These are phyloP conservation scores for Clonostachys rhizophaga DNA, from an alignment of 2,329 filamentous ascomycete genomes.

Conservation along the genomic window DNA sequence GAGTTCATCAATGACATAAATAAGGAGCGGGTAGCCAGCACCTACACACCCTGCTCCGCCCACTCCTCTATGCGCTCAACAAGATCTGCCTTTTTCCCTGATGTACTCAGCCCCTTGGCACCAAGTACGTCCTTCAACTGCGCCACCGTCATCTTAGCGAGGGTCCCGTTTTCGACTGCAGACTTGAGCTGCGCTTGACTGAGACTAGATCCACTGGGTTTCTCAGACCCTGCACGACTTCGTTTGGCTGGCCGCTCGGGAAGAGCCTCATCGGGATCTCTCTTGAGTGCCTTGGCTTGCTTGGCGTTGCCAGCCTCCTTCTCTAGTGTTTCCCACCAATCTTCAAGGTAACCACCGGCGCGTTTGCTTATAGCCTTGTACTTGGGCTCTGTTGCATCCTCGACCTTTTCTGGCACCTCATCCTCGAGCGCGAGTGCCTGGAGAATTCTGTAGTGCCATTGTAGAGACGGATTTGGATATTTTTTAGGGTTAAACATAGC, in stretches of 20 bases:
- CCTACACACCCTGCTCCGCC: slow-evolving; percentile 32
- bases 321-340: slow-evolving; percentile 70
- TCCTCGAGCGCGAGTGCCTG: slow-evolving; percentile 91
- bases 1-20: too few species aligned
- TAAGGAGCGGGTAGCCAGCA: too few species aligned
- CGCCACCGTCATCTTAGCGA: slow-evolving; percentile 49
- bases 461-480: slow-evolving; percentile 87
- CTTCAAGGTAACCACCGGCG: slow-evolving; percentile 70
- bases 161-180: slow-evolving; percentile 35
- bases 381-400: slow-evolving; percentile 79
- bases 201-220: slow-evolving; percentile 24
- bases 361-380: slow-evolving; percentile 88
- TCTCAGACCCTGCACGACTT: slow-evolving; percentile 22
- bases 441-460: slow-evolving; percentile 96
- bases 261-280: slow-evolving; percentile 37
- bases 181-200: slow-evolving; percentile 40
- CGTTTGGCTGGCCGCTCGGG: slow-evolving; percentile 40
- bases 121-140: slow-evolving; percentile 45
- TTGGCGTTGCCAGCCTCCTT: slow-evolving; percentile 37
- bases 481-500: slow-evolving; percentile 77
- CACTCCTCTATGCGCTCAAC: slow-evolving; percentile 52
- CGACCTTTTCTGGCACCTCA: slow-evolving; percentile 69
- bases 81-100: slow-evolving; percentile 49
- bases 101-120: slow-evolving; percentile 39
- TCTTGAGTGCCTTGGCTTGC: slow-evolving; percentile 40